Conservation (phyloP, 2,329 filamentous ascomycete species). For the Epichloe sp. region DNA sequence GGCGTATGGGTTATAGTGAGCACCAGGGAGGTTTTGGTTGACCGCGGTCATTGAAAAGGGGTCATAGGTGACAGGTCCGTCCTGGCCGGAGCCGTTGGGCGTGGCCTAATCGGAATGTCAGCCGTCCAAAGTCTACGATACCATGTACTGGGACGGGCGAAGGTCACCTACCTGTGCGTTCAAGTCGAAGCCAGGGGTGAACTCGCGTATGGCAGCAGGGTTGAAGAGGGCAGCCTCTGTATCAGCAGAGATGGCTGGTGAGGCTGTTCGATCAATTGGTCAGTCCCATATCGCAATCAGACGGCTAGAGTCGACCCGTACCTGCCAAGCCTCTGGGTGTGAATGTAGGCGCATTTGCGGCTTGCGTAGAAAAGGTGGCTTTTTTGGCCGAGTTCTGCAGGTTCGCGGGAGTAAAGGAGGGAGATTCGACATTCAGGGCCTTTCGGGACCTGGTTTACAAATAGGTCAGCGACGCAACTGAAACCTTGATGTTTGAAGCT, state of each 20-base stretch:
- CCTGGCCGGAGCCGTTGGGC: conserved; percentile 35
- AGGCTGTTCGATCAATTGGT: conserved; percentile 9
- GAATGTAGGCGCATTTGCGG: conserved; percentile 78
- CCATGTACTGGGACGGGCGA: too few relatives aligned
- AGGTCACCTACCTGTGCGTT: conserved; percentile 28
- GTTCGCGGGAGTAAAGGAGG: conserved; percentile 71
- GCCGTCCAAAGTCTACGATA: neutral
- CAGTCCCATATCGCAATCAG: neutral
- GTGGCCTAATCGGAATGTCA: conserved; percentile 15
- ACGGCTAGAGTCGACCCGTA: conserved; percentile 11
- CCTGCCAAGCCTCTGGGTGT: conserved; percentile 52
- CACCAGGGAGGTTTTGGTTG: conserved; percentile 33
- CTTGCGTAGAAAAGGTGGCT: conserved; percentile 73
- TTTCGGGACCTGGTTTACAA: conserved; percentile 45
- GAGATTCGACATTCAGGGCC: conserved; percentile 86
- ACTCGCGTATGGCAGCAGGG: conserved; percentile 43
- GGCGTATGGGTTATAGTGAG: conserved; percentile 63
- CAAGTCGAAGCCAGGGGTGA: conserved; percentile 44
- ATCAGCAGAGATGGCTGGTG: conserved; percentile 28
- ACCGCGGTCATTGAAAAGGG: conserved; percentile 50
- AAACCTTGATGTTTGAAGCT: neutral
- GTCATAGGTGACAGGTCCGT: conserved; percentile 37
- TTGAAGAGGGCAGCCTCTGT: conserved; percentile 37
- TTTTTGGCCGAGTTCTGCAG: conserved; percentile 42
- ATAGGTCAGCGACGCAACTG: neutral